Conservation (phyloP, 768 basidiomycete species). For the Serendipita sp. region DNA sequence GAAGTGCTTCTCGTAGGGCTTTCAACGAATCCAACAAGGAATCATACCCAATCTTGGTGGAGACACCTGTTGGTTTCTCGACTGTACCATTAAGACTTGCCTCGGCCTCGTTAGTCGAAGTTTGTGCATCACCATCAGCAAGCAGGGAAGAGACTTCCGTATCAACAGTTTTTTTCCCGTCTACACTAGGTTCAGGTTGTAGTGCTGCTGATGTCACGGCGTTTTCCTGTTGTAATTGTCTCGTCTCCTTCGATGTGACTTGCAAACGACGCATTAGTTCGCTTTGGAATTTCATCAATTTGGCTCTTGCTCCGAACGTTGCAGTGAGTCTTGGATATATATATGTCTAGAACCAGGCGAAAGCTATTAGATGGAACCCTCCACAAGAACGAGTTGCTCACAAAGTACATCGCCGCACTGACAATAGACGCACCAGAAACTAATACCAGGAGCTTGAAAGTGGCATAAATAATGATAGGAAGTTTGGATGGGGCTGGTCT, state of each 20-base stretch:
- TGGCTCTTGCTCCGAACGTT: not conserved
- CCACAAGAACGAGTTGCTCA: not conserved
- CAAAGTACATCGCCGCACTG: conserved; percentile 5
- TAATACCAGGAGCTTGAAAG: not conserved
- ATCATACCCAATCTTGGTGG: not conserved
- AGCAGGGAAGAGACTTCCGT: too few relatives aligned
- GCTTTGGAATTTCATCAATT: not conserved
- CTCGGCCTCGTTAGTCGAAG: not conserved
- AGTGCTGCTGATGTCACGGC: too few relatives aligned
- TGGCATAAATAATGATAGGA: not conserved
- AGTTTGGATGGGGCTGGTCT: not conserved
- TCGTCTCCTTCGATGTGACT: not conserved
- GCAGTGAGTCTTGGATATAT: conserved; percentile 3
- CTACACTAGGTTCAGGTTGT: not conserved
- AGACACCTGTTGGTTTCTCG: not conserved
- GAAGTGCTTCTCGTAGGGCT: not conserved
- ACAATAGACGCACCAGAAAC: not conserved
- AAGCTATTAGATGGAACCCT: not conserved
- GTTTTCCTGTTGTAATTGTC: not conserved
- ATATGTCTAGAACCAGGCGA: not conserved
- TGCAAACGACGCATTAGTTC: not conserved
- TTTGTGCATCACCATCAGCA: not conserved
- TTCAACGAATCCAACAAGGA: not conserved
- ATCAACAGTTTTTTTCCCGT: not conserved
- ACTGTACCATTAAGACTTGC: not conserved